Evolutionary conservation across 176 grass and related monocot genomes (phyloP), one percentile per base, ranked within the genome.

Genomic region (Aechmea fasciata): DNA sequence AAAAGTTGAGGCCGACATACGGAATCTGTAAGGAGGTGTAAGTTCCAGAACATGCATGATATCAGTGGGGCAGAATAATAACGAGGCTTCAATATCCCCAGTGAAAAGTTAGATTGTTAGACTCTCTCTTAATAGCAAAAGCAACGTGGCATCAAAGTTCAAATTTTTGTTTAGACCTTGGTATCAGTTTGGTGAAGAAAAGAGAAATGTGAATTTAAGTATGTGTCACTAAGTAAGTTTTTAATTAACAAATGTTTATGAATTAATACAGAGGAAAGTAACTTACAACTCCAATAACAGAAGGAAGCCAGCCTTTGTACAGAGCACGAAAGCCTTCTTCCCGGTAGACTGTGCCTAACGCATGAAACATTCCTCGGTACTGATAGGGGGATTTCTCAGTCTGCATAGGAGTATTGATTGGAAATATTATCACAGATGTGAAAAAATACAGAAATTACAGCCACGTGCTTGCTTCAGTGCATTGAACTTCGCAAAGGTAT

Each of bases 331-430:
- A 99, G 62, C 94, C 94, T 88, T 99, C 94, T 83, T 99, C 84
- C 52, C 94, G 94, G 53, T 93, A 99, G 13, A 99, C 94, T 53
- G 87, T 88, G 41, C 94, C 80, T 67, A 99, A 70, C 48, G 94
- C 94, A 82, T 99, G 90, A 83, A 99, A 90, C 90, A 99, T 99
- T 75, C 94, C 94, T 78, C 90, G 85, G 67, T 99, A 99, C 84
- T 90, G 94, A 73, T 93, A 93, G 24, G 94, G 90, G 64, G 94
- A 99, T 74, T 88, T 90, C 2, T 90, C 84, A 50, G 94, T 90
- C 94, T 99, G 94, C 65, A 77, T 4, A 57, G n/a, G 13, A 15
- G 18, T 51, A 33, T 9, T 19, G 67, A 48, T 11, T 41, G n/a
- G 48, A 59, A 72, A 14, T 53, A 10, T 81, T 23, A 80, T 52